These are phyloP conservation scores for Mucor circinelloides DNA, from an alignment of 371 early-diverging fungal genomes.

Conservation along the genomic window DNA sequence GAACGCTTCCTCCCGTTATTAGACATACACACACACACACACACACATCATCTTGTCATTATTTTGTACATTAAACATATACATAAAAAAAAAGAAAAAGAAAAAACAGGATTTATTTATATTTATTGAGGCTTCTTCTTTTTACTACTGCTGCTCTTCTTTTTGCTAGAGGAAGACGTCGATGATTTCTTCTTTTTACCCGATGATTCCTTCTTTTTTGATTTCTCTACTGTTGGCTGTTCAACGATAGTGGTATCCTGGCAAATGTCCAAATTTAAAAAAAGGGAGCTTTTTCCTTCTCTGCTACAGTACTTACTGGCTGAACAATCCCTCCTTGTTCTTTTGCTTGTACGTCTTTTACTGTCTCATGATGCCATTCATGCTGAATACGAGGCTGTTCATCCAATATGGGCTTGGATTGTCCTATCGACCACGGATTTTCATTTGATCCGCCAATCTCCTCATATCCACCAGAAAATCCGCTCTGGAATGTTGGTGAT, in stretches of 20 bases:
- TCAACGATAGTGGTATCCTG: background rate
- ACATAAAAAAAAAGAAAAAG: background rate
- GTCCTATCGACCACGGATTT: slow-evolving; percentile 30
- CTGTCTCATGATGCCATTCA: background rate
- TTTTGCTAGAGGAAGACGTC: background rate
- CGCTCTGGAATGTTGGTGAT: slow-evolving; percentile 8
- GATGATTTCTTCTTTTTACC: background rate
- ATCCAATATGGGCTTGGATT: background rate
- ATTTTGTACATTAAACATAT: background rate
- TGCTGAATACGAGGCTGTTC: background rate
- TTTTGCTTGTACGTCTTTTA: background rate
- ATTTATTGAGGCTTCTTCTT: background rate
- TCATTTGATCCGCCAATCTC: slow-evolving; percentile 29
- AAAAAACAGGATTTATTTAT: background rate
- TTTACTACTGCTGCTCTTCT: background rate
- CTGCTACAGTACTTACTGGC: background rate
- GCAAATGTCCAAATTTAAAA: background rate
- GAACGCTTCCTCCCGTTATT: background rate
- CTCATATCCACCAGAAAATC: slow-evolving; percentile 22
- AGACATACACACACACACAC: background rate
- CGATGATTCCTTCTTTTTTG: background rate
- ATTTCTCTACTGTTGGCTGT: background rate
- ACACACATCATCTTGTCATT: background rate
- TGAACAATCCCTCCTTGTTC: background rate
- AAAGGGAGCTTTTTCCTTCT: background rate